Evolutionary conservation across 2,329 filamentous ascomycete species (phyloP).

Genomic region (Fusarium vanettenii): DNA sequence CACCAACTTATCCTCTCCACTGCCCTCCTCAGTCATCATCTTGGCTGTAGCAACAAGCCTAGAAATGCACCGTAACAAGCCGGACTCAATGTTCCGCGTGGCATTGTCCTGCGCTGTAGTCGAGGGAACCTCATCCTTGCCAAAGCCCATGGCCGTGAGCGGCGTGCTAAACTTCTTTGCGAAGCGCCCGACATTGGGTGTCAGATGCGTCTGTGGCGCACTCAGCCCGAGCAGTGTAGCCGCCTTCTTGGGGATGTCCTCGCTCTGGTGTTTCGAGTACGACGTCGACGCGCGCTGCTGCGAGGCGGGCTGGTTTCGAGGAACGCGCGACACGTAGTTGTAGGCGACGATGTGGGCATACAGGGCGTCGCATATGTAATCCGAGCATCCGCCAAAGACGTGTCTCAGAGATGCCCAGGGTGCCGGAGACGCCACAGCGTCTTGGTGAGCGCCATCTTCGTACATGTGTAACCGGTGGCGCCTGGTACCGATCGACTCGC

Average conservation of each 20-base stretch:
- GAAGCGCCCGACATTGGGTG: slow-evolving; percentile 37
- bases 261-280: slow-evolving; percentile 41
- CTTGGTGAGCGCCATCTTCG: slow-evolving; percentile 19
- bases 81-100: slow-evolving; percentile 60
- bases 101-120: slow-evolving; percentile 47
- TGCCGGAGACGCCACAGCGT: slow-evolving; percentile 37
- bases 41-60: slow-evolving; percentile 63
- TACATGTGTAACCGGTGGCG: slow-evolving; percentile 30
- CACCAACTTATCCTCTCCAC: slow-evolving; percentile 44
- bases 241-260: slow-evolving; percentile 63
- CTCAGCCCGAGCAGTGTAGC: slow-evolving; percentile 62
- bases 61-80: slow-evolving; percentile 63
- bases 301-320: slow-evolving; percentile 34
- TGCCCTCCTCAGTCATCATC: slow-evolving; percentile 48
- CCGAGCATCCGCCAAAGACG: slow-evolving; percentile 64
- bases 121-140: slow-evolving; percentile 42
- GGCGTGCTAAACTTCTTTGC: slow-evolving; percentile 43
- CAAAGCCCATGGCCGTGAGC: slow-evolving; percentile 40
- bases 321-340: slow-evolving; percentile 63
- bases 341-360: slow-evolving; percentile 70
- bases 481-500: slow-evolving; percentile 27
- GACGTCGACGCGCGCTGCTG: slow-evolving; percentile 20
- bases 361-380: slow-evolving; percentile 68
- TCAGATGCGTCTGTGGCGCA: slow-evolving; percentile 30
- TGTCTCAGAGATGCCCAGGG: slow-evolving; percentile 61